These are phyloP conservation scores for Flaveria ramosissima DNA, from an alignment of 129 eudicot species.

Conservation along the genomic window DNA sequence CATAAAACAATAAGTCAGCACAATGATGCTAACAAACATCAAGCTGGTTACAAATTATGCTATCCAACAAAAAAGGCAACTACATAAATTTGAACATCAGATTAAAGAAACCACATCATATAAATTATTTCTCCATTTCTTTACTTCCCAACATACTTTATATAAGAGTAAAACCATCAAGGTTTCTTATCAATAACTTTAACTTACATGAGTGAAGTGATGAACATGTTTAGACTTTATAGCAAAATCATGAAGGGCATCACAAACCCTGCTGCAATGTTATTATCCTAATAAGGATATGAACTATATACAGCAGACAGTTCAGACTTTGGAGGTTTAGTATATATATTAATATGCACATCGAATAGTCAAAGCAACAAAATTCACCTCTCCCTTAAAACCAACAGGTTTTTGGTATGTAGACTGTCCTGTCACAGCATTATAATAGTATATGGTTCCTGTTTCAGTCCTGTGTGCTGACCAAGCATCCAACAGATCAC, in stretches of 20 bases:
- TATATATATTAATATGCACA: slow-evolving; percentile 8
- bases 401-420: slow-evolving; percentile 87
- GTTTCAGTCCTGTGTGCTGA: slow-evolving; percentile 86
- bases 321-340: background rate
- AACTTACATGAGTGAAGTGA: slow-evolving; percentile 15
- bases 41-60: slow-evolving; percentile 11
- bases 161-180: slow-evolving; percentile 12
- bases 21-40: slow-evolving; percentile 12
- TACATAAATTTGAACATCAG: background rate
- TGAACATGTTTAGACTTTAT: background rate
- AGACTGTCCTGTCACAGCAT: slow-evolving; percentile 87
- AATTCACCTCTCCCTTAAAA: slow-evolving; percentile 80
- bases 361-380: slow-evolving; percentile 12
- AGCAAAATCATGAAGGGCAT: slow-evolving; percentile 16
- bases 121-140: slow-evolving; percentile 6
- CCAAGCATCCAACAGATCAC: slow-evolving; percentile 80
- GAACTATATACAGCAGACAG: slow-evolving; percentile 14
- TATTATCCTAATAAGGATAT: background rate
- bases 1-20: slow-evolving; percentile 9
- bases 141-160: background rate
- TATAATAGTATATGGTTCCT: slow-evolving; percentile 89
- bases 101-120: slow-evolving; percentile 4
- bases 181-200: slow-evolving; percentile 14
- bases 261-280: background rate
- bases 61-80: background rate